phyloP scores from a whole-genome alignment of 306 rosid genomes.

The Lathyrus tuberosus region DNA sequence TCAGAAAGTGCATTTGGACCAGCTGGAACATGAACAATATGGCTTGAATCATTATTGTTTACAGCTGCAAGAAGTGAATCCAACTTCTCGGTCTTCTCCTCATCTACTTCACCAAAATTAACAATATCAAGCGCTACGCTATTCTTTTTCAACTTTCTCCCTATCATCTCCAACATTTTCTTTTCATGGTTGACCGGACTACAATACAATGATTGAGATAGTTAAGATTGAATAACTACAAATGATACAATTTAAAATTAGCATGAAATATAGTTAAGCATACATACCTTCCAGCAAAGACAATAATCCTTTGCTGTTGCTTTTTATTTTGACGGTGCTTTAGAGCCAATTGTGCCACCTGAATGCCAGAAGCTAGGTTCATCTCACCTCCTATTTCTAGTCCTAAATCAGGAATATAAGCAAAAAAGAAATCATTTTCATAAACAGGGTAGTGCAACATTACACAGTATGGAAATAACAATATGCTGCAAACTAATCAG shows the following conservation, averaged over 20 bases:
- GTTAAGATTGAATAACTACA: slow-evolving; percentile 26
- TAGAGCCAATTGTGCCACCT: slow-evolving; percentile 96
- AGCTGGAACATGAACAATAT: slow-evolving; percentile 50
- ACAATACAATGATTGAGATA: slow-evolving; percentile 39
- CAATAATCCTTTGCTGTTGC: slow-evolving; percentile 94
- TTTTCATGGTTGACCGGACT: slow-evolving; percentile 82
- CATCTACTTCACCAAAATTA: slow-evolving; percentile 91
- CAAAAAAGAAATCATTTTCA: slow-evolving; percentile 13
- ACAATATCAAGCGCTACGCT: slow-evolving; percentile 91
- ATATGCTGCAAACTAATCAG: slow-evolving; percentile 13
- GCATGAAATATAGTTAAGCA: slow-evolving; percentile 18
- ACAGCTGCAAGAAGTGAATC: slow-evolving; percentile 83
- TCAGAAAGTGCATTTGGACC: slow-evolving; percentile 56
- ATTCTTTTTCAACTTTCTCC: slow-evolving; percentile 87
- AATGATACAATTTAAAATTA: slow-evolving; percentile 4
- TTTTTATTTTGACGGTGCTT: slow-evolving; percentile 98
- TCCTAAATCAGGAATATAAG: slow-evolving; percentile 49
- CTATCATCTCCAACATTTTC: slow-evolving; percentile 80
- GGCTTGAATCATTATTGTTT: slow-evolving; percentile 79
- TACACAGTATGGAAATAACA: neutral
- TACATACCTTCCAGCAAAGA: slow-evolving; percentile 94
- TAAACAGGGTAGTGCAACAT: slow-evolving; percentile 3
- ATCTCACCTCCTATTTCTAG: slow-evolving; percentile 92
- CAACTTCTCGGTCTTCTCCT: slow-evolving; percentile 80
- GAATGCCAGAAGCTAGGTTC: slow-evolving; percentile 94